Percentiles rank a stretch among this genome's conserved stretches.
Evolutionary conservation across 345 rosid genomes (phyloP).

Genomic region (Mangifera indica): DNA sequence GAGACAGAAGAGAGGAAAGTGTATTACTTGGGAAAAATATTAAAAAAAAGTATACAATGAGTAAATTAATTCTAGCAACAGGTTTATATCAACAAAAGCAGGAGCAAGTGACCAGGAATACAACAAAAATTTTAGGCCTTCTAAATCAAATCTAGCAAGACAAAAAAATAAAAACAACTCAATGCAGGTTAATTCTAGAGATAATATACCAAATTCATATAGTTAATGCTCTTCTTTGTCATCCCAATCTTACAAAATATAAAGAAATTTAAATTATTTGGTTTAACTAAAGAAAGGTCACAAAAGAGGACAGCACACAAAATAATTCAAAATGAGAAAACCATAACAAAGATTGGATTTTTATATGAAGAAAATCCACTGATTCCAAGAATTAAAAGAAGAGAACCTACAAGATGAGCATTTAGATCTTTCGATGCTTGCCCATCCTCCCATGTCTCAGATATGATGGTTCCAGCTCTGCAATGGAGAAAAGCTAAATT

Average conservation of each 20-base stretch:
- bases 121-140: background rate
- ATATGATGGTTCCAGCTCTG: conserved; percentile 96
- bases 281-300: too few species aligned
- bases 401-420: conserved; percentile 74
- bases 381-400: background rate
- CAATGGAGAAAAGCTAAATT: conserved; percentile 25
- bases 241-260: background rate
- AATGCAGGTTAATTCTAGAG: background rate
- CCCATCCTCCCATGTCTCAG: conserved; percentile 99
- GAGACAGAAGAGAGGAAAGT: too few species aligned
- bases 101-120: too few species aligned
- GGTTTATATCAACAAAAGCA: background rate
- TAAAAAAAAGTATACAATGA: too few species aligned
- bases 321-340: background rate
- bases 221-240: background rate
- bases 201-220: background rate
- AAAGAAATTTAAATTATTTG: background rate
- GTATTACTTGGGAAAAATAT: too few species aligned
- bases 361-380: background rate
- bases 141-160: background rate
- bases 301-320: background rate
- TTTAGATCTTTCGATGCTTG: conserved; percentile 92
- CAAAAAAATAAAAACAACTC: background rate
- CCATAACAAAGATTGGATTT: background rate
- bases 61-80: background rate